Base-by-base conservation (phyloP, 2,329 filamentous ascomycete species). In the Exophiala mesophila region DNA sequence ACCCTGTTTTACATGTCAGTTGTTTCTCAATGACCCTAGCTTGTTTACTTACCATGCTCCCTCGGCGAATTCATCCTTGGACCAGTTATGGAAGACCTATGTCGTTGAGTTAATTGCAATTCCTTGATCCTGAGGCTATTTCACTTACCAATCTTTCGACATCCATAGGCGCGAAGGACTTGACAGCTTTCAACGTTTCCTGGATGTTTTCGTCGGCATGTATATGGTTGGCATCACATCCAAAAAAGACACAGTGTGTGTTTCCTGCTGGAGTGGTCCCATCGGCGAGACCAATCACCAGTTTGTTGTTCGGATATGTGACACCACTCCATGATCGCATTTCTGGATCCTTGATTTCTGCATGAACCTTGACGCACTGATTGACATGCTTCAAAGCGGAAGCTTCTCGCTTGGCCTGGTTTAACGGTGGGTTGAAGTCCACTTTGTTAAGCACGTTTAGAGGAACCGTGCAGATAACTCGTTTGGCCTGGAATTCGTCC, bases 61-160 rank as follows among this genome's bases (percentile, higher is more conserved):
- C 42, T 71, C 67, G 0, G 70, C 63, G 38, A 66, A 73, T 19
- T 69, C 63, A 32, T 74, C 70, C 33, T 65, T 67, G 6, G 57
- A 62, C 71, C 70, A 74, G 41, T 73, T 71, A 34, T 74, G 69
- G 29, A 71, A 73, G 0, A 72, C 65, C 59, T 59, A 21, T 1
- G 19, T 5, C 10, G 12, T 28, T n/a, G n/a, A n/a, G n/a, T n/a
- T n/a, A n/a, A n/a, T n/a, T n/a, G n/a, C n/a, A n/a, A n/a, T n/a
- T n/a, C n/a, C n/a, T n/a, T n/a, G n/a, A n/a, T n/a, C n/a, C n/a
- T n/a, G n/a, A n/a, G n/a, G n/a, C n/a, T n/a, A n/a, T n/a, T n/a
- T n/a, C 20, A 42, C 52, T 42, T 19, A 57, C 55, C 31, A 57
- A 20, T 24, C 48, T 41, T 33, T 58, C 49, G 4, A 59, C 39